phyloP scores from a whole-genome alignment of 768 basidiomycete genomes.

The Boletus reticulatus region DNA sequence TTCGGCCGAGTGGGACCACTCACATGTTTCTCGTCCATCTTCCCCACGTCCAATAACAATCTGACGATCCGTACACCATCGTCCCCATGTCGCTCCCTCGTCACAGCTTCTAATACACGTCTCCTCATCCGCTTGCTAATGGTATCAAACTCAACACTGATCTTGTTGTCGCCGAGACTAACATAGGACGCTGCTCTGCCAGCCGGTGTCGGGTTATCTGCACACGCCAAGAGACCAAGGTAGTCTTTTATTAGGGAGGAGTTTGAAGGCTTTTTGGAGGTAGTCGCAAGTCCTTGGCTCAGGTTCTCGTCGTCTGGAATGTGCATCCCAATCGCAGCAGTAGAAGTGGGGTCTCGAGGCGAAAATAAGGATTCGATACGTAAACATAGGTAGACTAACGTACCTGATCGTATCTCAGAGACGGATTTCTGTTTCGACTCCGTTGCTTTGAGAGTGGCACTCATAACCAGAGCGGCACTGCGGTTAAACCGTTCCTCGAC shows the following conservation, averaged over 20 bases:
- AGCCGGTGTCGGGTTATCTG: slow-evolving; percentile 77
- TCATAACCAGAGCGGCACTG: slow-evolving; percentile 67
- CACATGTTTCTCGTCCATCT: slow-evolving; percentile 95
- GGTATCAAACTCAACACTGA: slow-evolving; percentile 78
- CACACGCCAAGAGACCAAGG: slow-evolving; percentile 72
- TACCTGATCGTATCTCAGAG: slow-evolving; percentile 65
- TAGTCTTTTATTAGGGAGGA: slow-evolving; percentile 72
- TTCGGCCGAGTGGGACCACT: slow-evolving; percentile 15
- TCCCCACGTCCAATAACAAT: slow-evolving; percentile 76
- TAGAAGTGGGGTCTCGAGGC: slow-evolving; percentile 58
- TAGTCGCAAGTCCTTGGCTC: slow-evolving; percentile 58
- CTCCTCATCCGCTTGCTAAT: slow-evolving; percentile 65
- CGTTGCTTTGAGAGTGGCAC: slow-evolving; percentile 67
- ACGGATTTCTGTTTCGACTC: slow-evolving; percentile 61
- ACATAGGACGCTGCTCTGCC: slow-evolving; percentile 72
- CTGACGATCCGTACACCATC: slow-evolving; percentile 82
- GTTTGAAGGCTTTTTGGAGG: slow-evolving; percentile 51
- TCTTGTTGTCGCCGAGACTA: slow-evolving; percentile 65
- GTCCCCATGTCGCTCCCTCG: slow-evolving; percentile 79
- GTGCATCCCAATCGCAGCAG: slow-evolving; percentile 61
- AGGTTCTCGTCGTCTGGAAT: slow-evolving; percentile 62
- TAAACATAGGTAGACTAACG: not conserved
- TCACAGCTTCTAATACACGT: slow-evolving; percentile 71
- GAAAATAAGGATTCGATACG: not conserved
- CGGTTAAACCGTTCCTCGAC: slow-evolving; percentile 80